phyloP scores from a whole-genome alignment of 331 rosid genomes.

The Stylosanthes scabra region DNA sequence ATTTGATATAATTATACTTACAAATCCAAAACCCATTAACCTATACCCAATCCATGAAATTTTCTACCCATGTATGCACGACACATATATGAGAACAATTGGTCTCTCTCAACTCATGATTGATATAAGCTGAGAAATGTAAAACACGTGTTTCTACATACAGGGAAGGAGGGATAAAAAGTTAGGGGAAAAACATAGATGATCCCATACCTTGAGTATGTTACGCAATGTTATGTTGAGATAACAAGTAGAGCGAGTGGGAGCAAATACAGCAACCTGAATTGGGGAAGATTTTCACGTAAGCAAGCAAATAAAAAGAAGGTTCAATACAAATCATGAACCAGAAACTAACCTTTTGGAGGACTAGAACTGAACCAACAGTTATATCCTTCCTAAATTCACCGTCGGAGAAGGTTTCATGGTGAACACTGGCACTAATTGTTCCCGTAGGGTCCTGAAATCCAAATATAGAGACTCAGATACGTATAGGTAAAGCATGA shows the following conservation, averaged over 20 bases:
- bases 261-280: slow-evolving; percentile 81
- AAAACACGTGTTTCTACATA: background rate
- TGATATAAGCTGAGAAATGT: background rate
- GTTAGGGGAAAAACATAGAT: slow-evolving; percentile 25
- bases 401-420: slow-evolving; percentile 53
- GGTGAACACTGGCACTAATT: slow-evolving; percentile 70
- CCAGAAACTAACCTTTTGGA: slow-evolving; percentile 60
- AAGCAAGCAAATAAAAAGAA: background rate
- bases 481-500: background rate
- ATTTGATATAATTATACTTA: too few relatives aligned
- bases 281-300: background rate
- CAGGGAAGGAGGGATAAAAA: background rate
- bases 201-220: slow-evolving; percentile 62
- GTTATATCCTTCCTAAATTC: slow-evolving; percentile 57
- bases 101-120: background rate
- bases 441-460: slow-evolving; percentile 82
- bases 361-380: slow-evolving; percentile 72
- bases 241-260: slow-evolving; percentile 59
- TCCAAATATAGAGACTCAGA: slow-evolving; percentile 10
- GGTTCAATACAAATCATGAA: background rate
- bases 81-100: background rate
- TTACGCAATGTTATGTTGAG: slow-evolving; percentile 73
- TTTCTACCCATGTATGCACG: too few relatives aligned
- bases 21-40: too few relatives aligned
- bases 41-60: too few relatives aligned